Conservation (phyloP, 2,329 filamentous ascomycete species). For the Ophiosphaerella narmari region DNA sequence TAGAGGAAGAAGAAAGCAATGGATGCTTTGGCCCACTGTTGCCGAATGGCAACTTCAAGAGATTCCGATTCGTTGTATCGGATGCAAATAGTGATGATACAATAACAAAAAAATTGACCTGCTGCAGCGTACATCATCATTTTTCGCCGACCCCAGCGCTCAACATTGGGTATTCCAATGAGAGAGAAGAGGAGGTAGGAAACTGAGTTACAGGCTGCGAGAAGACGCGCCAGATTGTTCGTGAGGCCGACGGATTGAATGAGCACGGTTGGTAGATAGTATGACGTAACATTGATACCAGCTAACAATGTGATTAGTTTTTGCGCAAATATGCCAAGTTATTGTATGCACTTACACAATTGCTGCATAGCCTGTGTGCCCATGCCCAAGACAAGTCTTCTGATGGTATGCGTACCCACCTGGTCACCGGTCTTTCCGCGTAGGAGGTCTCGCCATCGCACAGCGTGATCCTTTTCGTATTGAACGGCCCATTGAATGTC, state of each 20-base stretch:
- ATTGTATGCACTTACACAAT: slow-evolving; percentile 39
- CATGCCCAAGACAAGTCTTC: slow-evolving; percentile 57
- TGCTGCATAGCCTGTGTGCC: slow-evolving; percentile 61
- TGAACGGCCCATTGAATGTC: slow-evolving; percentile 56
- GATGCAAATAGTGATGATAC: slow-evolving; percentile 58
- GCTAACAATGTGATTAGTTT: slow-evolving; percentile 4
- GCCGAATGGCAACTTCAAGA: slow-evolving; percentile 12
- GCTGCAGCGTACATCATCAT: slow-evolving; percentile 63
- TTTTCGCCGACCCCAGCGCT: slow-evolving; percentile 60
- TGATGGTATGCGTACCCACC: slow-evolving; percentile 55
- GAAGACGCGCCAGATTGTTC: slow-evolving; percentile 57
- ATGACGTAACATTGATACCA: slow-evolving; percentile 49
- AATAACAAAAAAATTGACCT: slow-evolving; percentile 58
- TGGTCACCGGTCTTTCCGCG: slow-evolving; percentile 51
- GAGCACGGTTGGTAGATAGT: slow-evolving; percentile 64
- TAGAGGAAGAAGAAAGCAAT: slow-evolving; percentile 60
- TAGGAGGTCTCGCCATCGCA: slow-evolving; percentile 57
- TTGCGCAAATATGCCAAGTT: slow-evolving; percentile 12
- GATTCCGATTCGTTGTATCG: slow-evolving; percentile 45
- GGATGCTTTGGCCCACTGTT: slow-evolving; percentile 46
- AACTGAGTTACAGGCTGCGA: slow-evolving; percentile 60
- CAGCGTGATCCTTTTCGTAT: slow-evolving; percentile 56
- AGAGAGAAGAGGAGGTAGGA: slow-evolving; percentile 55
- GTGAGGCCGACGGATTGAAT: slow-evolving; percentile 61
- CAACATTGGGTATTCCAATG: slow-evolving; percentile 55